Evolutionary conservation across 2,329 filamentous ascomycete species (phyloP).

Genomic region (Colletotrichum sp.): DNA sequence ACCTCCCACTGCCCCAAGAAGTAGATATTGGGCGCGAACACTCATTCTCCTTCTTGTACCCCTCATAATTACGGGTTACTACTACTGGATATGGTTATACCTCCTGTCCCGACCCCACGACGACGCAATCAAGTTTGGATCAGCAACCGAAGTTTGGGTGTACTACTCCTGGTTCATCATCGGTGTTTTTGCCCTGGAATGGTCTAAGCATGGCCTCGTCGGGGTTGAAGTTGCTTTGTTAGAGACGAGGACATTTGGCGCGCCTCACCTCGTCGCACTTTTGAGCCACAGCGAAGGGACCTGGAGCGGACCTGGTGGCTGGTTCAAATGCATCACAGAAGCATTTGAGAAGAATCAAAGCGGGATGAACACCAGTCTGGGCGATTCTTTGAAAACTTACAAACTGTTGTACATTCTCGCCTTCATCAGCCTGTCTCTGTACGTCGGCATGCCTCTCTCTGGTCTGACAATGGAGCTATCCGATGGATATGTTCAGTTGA

Average conservation of each 20-base stretch:
- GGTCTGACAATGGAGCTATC: slow-evolving; percentile 17
- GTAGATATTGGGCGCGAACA: not conserved
- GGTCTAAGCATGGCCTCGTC: slow-evolving; percentile 20
- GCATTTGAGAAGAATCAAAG: not conserved
- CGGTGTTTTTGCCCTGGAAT: slow-evolving; percentile 22
- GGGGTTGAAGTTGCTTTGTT: slow-evolving; percentile 22
- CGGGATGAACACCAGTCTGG: accelerated
- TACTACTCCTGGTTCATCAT: slow-evolving; percentile 24
- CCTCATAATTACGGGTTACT: not conserved
- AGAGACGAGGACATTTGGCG: not conserved
- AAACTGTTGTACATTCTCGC: slow-evolving; percentile 18
- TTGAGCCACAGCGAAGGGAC: not conserved
- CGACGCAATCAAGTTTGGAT: not conserved
- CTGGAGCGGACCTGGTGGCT: slow-evolving; percentile 21
- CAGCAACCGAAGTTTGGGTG: not conserved
- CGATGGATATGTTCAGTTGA: slow-evolving; percentile 15
- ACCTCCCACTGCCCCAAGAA: not conserved
- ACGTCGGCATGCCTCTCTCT: slow-evolving; percentile 19
- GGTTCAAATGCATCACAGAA: not conserved
- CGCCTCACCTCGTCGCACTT: not conserved
- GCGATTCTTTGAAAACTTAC: not conserved
- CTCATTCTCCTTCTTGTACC: not conserved
- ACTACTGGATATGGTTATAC: not conserved
- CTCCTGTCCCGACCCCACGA: not conserved
- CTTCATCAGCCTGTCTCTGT: slow-evolving; percentile 2